Evolutionary conservation across 805 yeast genomes (phyloP).

Genomic region (Zygoascus biomembranicola): DNA sequence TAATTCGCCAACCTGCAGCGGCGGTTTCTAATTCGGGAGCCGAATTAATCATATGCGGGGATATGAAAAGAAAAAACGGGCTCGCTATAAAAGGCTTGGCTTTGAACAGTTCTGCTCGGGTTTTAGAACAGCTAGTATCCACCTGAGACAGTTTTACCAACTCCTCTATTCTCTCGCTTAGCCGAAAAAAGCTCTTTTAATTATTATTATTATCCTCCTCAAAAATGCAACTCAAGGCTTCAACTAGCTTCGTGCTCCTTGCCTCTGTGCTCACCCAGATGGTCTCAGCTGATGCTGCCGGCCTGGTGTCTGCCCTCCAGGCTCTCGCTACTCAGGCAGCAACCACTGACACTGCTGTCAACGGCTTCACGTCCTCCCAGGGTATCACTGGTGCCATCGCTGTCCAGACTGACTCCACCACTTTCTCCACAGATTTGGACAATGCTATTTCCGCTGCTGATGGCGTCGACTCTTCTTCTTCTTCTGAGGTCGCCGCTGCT

Average conservation of each 20-base stretch:
- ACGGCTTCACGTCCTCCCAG: slow-evolving; percentile 7
- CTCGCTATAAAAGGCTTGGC: background rate
- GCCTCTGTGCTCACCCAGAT: background rate
- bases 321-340: slow-evolving; percentile 3
- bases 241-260: background rate
- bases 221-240: background rate
- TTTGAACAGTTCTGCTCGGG: too few relatives aligned
- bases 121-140: too few relatives aligned
- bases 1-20: too few relatives aligned
- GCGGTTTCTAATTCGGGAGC: too few relatives aligned
- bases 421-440: slow-evolving; percentile 17
- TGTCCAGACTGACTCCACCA: slow-evolving; percentile 21
- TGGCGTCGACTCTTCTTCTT: slow-evolving; percentile 11
- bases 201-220: too few relatives aligned
- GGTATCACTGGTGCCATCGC: slow-evolving; percentile 25
- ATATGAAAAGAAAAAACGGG: too few relatives aligned
- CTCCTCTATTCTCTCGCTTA: background rate
- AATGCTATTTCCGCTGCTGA: slow-evolving; percentile 7
- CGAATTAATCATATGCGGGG: too few relatives aligned
- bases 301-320: background rate
- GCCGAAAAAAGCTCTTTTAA: background rate
- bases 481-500: slow-evolving; percentile 7
- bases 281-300: background rate
- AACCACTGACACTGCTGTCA: slow-evolving; percentile 9
- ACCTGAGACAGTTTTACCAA: background rate